Evolutionary conservation across 116 monocot genomes (phyloP).

Genomic region (Posidonia oceanica): DNA sequence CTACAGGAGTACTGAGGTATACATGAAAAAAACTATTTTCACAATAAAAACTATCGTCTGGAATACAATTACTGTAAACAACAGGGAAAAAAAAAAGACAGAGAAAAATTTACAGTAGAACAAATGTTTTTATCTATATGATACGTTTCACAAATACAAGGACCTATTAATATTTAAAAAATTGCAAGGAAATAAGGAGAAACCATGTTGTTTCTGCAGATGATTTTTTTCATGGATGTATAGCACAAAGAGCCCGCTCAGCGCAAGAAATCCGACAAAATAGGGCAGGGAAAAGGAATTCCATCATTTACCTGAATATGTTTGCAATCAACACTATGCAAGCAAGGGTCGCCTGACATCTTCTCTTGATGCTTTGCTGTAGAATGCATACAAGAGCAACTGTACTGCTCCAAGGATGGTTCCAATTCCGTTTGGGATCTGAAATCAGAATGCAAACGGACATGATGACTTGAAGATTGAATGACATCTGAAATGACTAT

Average conservation of each 20-base stretch:
- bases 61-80: too few species aligned
- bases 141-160: too few species aligned
- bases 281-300: neutral
- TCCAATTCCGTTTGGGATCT: constrained; percentile 92
- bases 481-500: neutral
- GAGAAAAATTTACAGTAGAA: too few species aligned
- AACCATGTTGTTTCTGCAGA: neutral
- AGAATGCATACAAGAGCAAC: constrained; percentile 64
- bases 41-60: too few species aligned
- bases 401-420: constrained; percentile 48
- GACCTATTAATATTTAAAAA: neutral
- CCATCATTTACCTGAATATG: neutral
- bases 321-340: neutral
- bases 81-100: too few species aligned
- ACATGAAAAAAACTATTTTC: too few species aligned
- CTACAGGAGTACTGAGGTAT: too few species aligned
- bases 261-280: neutral
- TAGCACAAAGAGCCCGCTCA: neutral
- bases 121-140: too few species aligned
- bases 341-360: constrained; percentile 8
- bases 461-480: neutral
- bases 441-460: constrained; percentile 1
- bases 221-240: neutral
- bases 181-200: neutral
- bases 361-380: constrained; percentile 13